phyloP scores from a whole-genome alignment of 768 basidiomycete genomes.

The Pisolithus albus region DNA sequence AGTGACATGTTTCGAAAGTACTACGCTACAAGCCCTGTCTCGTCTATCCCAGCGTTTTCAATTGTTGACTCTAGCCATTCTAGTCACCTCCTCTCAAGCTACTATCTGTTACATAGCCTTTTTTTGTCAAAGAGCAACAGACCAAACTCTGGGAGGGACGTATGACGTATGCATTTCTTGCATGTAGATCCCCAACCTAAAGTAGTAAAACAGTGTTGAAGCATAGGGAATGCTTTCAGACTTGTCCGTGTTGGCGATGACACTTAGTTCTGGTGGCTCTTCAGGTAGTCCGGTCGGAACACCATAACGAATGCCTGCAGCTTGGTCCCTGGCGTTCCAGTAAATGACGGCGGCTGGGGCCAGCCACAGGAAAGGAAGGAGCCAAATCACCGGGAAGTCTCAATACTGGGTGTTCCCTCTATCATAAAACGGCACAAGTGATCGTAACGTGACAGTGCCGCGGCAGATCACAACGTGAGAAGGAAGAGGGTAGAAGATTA shows the following conservation, averaged over 20 bases:
- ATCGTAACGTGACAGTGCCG: constrained; percentile 9
- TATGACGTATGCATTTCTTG: no score
- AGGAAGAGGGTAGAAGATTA: background rate
- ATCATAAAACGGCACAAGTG: constrained; percentile 65
- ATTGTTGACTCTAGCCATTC: no score
- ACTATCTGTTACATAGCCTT: no score
- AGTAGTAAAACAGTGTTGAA: no score
- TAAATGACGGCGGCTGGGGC: constrained; percentile 22
- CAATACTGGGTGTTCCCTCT: constrained; percentile 55
- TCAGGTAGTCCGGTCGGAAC: background rate
- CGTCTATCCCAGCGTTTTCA: no score
- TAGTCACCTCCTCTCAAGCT: no score
- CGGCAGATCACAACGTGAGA: constrained; percentile 7
- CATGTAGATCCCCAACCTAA: no score
- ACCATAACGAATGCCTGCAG: constrained; percentile 10
- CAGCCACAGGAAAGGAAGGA: constrained; percentile 9
- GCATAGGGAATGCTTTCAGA: no score
- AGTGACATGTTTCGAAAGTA: no score
- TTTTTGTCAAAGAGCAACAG: no score
- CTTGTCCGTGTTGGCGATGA: background rate
- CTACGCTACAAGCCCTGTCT: no score
- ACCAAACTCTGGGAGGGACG: no score
- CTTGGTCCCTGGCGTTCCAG: constrained; percentile 26
- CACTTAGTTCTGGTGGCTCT: background rate
- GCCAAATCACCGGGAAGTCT: constrained; percentile 31